phyloP scores from a whole-genome alignment of 1,139 yeast genomes.

The Kodamaea alishanica region DNA sequence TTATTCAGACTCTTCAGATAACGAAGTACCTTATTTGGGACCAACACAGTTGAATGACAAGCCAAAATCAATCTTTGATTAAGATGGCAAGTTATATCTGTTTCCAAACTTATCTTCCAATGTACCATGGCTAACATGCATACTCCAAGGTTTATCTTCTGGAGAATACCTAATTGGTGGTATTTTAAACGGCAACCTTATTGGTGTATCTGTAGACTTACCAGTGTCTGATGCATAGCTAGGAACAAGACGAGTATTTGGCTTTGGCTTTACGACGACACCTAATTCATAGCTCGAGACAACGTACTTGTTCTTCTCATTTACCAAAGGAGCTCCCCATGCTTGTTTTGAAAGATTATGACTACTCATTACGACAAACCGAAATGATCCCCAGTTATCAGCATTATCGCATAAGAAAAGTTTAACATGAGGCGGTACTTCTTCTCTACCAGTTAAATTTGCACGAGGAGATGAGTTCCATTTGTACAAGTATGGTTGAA shows the following conservation, averaged over 20 bases:
- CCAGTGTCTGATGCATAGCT: slow-evolving; percentile 36
- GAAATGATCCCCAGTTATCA: slow-evolving; percentile 46
- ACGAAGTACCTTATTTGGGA: slow-evolving; percentile 23
- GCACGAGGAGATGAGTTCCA: slow-evolving; percentile 24
- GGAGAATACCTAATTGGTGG: slow-evolving; percentile 43
- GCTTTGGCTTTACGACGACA: slow-evolving; percentile 28
- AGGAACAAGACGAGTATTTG: slow-evolving; percentile 29
- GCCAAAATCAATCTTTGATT: slow-evolving; percentile 35
- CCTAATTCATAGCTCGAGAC: slow-evolving; percentile 56
- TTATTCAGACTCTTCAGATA: slow-evolving; percentile 19
- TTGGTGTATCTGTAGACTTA: slow-evolving; percentile 20
- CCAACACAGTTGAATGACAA: slow-evolving; percentile 34
- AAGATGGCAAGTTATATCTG: slow-evolving; percentile 13
- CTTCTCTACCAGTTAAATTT: slow-evolving; percentile 29
- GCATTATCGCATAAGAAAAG: slow-evolving; percentile 42
- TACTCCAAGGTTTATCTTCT: slow-evolving; percentile 52
- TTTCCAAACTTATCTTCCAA: slow-evolving; percentile 21
- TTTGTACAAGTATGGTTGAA: slow-evolving; percentile 31
- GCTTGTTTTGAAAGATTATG: slow-evolving; percentile 66
- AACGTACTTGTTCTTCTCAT: slow-evolving; percentile 16
- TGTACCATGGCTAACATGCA: slow-evolving; percentile 19
- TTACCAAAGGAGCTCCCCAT: slow-evolving; percentile 48
- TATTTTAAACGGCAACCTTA: slow-evolving; percentile 52
- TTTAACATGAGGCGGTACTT: slow-evolving; percentile 40
- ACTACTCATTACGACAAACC: slow-evolving; percentile 66